Base-by-base conservation (phyloP, 1,284 basidiomycete species). In the Mycosarcoma mackinlayi region DNA sequence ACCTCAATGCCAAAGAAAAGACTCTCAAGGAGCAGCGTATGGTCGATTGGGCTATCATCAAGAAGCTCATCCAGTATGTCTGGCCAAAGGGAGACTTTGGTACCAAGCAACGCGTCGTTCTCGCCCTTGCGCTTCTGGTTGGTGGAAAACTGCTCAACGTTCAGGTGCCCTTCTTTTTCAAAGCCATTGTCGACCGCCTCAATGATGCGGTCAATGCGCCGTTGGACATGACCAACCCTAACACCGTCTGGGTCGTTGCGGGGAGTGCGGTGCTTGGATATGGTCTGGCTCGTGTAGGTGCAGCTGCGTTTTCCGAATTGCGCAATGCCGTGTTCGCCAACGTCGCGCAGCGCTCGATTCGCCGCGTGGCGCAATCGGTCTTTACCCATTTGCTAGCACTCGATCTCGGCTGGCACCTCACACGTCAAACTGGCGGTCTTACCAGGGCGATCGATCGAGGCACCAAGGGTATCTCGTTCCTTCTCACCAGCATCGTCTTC, bases 401-500 rank as follows among this genome's bases (percentile, higher is more conserved):
- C 76, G 92, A 98, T 79, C 87, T 98, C 82, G 89, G 88, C 62
- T 98, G 98, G 84, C 95, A 98, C 80, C 86, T 98, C 21, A 89
- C 91, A 16, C 86, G 95, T 23, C 95, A 98, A 80, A 98, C 95
- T 0, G 96, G 95, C 35, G 96, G 95, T 6, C 85, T 98, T 38
- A 98, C 94, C 0, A 86, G 95, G 24, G 96, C 96, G 6, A 98
- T 98, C 75, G 95, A 98, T 83, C 87, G 95, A 9, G 96, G 95
- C 23, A 98, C 96, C 21, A 98, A 94, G 84, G 96, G 95, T 38
- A 97, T 98, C 73, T 93, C 93, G 0, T 98, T 98, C 84, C 88
- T 98, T 27, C 85, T 98, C 14, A 92, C 93, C 66, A 92, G 94
- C 4, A 90, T 98, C 52, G 87, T 98, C 7, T 98, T 98, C 82